Evolutionary conservation across 2,329 filamentous ascomycete genomes (phyloP).

Genomic region (Waltergamsia citrina): DNA sequence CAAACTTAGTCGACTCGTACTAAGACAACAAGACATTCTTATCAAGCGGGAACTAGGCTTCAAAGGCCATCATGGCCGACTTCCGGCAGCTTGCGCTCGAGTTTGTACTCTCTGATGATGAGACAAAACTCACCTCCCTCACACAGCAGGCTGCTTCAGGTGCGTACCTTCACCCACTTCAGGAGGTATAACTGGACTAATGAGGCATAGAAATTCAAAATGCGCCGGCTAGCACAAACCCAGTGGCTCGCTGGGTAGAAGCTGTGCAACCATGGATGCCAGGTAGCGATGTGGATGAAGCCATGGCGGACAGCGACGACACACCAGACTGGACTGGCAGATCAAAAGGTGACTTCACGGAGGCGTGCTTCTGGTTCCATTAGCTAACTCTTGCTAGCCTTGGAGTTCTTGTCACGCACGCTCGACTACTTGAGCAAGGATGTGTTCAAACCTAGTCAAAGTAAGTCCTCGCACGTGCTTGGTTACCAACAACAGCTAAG

Average conservation of each 20-base stretch:
- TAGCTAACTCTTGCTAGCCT: conserved; percentile 22
- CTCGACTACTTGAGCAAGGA: conserved; percentile 35
- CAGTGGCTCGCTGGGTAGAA: conserved; percentile 44
- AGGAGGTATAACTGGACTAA: too few species aligned
- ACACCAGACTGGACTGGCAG: conserved; percentile 42
- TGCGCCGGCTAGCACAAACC: conserved; percentile 30
- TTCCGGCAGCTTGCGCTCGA: conserved; percentile 43
- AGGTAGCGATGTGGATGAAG: conserved; percentile 24
- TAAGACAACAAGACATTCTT: too few species aligned
- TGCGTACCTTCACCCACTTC: too few species aligned
- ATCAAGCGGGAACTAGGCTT: too few species aligned
- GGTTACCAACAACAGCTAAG: not conserved
- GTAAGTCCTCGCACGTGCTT: conserved; percentile 20
- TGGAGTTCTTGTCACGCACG: conserved; percentile 47
- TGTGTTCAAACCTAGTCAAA: conserved; percentile 39
- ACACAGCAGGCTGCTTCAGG: conserved; percentile 35
- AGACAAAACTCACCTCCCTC: conserved; percentile 26
- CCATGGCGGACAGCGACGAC: conserved; percentile 26
- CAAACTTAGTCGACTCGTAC: not conserved
- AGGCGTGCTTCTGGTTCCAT: too few species aligned
- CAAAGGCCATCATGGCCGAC: conserved; percentile 41
- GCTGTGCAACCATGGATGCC: conserved; percentile 47
- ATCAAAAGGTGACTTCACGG: conserved; percentile 40
- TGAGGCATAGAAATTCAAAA: conserved; percentile 30
- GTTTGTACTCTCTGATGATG: conserved; percentile 43